phyloP scores from a whole-genome alignment of 306 rosid genomes.

The Prunus campanulata region DNA sequence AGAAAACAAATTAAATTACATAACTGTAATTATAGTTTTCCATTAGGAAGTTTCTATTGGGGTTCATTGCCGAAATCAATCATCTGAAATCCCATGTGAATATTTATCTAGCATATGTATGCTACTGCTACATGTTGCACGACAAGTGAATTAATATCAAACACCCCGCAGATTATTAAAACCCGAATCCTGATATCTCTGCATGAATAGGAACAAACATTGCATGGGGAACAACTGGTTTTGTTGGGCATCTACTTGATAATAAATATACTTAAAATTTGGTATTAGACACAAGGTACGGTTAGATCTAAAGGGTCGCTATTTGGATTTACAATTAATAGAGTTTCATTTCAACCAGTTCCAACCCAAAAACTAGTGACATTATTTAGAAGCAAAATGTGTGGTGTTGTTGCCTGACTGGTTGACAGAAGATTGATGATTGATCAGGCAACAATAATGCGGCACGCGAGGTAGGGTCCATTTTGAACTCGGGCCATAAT shows the following conservation, averaged over 20 bases:
- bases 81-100: background rate
- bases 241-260: conserved; percentile 3
- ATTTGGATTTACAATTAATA: background rate
- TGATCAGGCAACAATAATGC: conserved; percentile 35
- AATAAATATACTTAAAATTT: background rate
- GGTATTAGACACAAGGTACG: background rate
- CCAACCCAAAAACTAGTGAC: background rate
- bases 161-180: conserved; percentile 11
- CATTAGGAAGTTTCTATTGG: background rate
- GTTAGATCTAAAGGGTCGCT: background rate
- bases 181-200: conserved; percentile 6
- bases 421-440: conserved; percentile 47
- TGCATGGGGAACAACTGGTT: conserved; percentile 12
- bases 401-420: conserved; percentile 23
- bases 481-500: conserved; percentile 1
- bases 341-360: background rate
- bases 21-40: background rate
- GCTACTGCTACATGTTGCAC: background rate
- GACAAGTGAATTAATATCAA: background rate
- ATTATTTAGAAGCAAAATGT: background rate
- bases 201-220: conserved; percentile 6
- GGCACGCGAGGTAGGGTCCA: conserved; percentile 61
- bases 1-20: too few species aligned
- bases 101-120: background rate
- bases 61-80: background rate